Evolutionary conservation across 257 asterid species (phyloP).

Genomic region (Nicotiana undulata): DNA sequence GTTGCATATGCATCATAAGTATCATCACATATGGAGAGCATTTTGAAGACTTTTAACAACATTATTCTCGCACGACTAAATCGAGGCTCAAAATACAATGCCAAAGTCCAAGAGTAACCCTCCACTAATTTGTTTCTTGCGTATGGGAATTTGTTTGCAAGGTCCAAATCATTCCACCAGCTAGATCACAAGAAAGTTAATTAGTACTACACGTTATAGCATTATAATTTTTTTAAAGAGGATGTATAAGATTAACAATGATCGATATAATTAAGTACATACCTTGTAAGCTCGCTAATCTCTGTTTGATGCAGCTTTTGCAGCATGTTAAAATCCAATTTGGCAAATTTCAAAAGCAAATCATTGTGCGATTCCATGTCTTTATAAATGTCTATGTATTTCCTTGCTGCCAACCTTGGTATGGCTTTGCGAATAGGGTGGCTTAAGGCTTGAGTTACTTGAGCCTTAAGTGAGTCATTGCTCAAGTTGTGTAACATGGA

Average conservation of each 20-base stretch:
- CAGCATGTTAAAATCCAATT: constrained; percentile 20
- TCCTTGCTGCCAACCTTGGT: constrained; percentile 14
- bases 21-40: background rate
- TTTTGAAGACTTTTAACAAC: constrained; percentile 6
- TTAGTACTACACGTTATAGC: too few species aligned
- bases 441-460: constrained; percentile 13
- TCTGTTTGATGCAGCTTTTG: constrained; percentile 21
- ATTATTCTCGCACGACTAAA: constrained; percentile 10
- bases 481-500: background rate
- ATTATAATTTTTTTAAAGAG: background rate
- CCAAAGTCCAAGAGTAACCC: constrained; percentile 22
- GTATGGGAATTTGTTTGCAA: constrained; percentile 13
- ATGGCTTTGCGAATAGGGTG: constrained; percentile 17
- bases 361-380: constrained; percentile 1
- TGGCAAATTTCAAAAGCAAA: constrained; percentile 12
- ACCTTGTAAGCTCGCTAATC: background rate
- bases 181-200: background rate
- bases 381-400: constrained; percentile 18
- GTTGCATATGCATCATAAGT: background rate
- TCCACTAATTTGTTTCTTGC: constrained; percentile 34
- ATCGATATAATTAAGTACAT: too few species aligned
- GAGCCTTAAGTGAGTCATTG: background rate
- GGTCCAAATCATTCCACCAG: constrained; percentile 34
- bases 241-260: background rate
- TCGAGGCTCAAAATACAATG: constrained; percentile 25